Evolutionary conservation across 2,329 filamentous ascomycete genomes (phyloP), one percentile per base, ranked within the genome.

Genomic region (Parascedosporium putredinis): DNA sequence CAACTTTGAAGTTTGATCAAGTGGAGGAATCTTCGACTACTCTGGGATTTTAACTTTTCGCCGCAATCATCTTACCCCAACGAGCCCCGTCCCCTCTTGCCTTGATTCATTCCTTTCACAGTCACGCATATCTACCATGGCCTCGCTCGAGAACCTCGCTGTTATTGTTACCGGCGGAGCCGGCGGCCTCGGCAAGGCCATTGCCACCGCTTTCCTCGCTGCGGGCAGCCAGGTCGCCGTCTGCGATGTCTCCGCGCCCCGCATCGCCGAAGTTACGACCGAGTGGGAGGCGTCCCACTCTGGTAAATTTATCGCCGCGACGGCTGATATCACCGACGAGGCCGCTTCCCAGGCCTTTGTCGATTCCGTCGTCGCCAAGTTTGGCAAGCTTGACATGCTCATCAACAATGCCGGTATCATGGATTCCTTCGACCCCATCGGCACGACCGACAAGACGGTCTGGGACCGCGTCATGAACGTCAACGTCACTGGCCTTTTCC

Each of bases 381-480:
- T 62, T 34, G 55, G 56, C 43, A 53, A 53, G n/a, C 53, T 65
- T 3, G 78, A 83, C 59, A 64, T 79, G n/a, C 64, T 82, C 4
- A 61, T 81, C 57, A 79, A 79, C 62, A 77, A 76, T 53, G 76
- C 76, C 8, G 78, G 72, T 20, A 67, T 81, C 50, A 74, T 78
- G 65, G 78, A 81, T 57, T 64, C 62, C 24, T 78, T 81, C 55
- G 71, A 75, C 40, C 70, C 75, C 0, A 73, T 72, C 0, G 77
- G 71, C 14, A 65, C 67, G 6, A 59, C 72, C 47, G 65, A 72
- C 18, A 64, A 66, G 51, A 61, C 60, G 1, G 56, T 69, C 2
- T 81, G 76, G 76, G 69, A 80, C 52, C 64, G 64, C 3, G 71
- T 81, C 5, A 67, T 83, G 31, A 67, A 66, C 10, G 63, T 81